These are phyloP conservation scores for Helianthus annuus DNA, from an alignment of 129 eudicot species.

Conservation along the genomic window DNA sequence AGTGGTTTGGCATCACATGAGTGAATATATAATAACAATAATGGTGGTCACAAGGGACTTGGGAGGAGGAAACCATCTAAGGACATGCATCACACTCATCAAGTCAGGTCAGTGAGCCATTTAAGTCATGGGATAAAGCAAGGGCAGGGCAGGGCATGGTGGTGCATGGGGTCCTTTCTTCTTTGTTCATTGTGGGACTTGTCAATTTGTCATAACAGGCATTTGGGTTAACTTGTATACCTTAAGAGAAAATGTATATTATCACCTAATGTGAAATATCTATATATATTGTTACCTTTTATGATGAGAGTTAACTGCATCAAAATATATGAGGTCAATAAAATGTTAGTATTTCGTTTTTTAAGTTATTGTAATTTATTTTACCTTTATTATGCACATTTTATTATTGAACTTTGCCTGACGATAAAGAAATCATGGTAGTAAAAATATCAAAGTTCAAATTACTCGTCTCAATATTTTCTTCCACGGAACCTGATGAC, in stretches of 20 bases:
- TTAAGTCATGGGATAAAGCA: slow-evolving; percentile 39
- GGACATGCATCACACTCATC: slow-evolving; percentile 24
- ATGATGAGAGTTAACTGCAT: no score
- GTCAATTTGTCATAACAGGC: neutral
- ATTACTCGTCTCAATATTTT: no score
- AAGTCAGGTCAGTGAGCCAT: slow-evolving; percentile 36
- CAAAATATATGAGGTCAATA: no score
- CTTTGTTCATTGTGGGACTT: slow-evolving; percentile 9
- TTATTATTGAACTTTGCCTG: no score
- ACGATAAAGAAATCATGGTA: no score
- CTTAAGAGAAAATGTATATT: neutral
- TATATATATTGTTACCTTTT: no score
- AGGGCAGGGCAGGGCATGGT: slow-evolving; percentile 11
- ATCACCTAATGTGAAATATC: neutral
- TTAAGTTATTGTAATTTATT: no score
- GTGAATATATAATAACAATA: slow-evolving; percentile 24
- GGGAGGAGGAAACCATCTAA: slow-evolving; percentile 36
- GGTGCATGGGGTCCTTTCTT: slow-evolving; percentile 27
- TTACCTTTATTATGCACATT: no score
- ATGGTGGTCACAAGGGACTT: slow-evolving; percentile 43
- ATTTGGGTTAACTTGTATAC: slow-evolving; percentile 14
- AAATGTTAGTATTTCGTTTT: no score
- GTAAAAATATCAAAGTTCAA: no score
- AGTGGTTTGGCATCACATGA: slow-evolving; percentile 24
- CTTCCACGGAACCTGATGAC: no score